Conservation (phyloP, 1,284 basidiomycete genomes). For the Boletus calvinii region DNA sequence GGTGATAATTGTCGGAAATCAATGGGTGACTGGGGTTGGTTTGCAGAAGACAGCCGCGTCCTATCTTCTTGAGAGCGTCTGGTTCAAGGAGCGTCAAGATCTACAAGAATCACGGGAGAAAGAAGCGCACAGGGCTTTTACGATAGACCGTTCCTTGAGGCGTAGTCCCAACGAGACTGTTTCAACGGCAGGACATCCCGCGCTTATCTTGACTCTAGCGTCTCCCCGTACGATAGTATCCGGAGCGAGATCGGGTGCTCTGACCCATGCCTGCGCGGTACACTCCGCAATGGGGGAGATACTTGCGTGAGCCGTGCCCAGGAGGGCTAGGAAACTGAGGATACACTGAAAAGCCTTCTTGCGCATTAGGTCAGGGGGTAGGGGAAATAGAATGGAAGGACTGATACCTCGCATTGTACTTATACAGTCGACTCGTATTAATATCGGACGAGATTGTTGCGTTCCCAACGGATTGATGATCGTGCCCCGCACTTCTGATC, state of each 20-base stretch:
- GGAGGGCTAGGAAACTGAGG: constrained; percentile 6
- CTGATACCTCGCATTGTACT: not conserved
- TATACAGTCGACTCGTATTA: not conserved
- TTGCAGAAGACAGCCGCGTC: not conserved
- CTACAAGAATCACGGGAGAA: too few relatives aligned
- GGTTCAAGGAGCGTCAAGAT: not conserved
- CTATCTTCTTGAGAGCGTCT: constrained; percentile 2
- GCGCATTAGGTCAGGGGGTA: not conserved
- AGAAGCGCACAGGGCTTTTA: constrained; percentile 12
- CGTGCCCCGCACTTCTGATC: not conserved
- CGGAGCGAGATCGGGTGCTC: constrained; percentile 24
- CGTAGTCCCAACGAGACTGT: constrained; percentile 17
- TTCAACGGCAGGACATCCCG: constrained; percentile 17
- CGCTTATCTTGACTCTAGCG: constrained; percentile 20
- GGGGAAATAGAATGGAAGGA: not conserved
- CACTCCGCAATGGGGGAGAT: constrained; percentile 1
- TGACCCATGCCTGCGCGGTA: constrained; percentile 18
- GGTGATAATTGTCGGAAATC: not conserved
- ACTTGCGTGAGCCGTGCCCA: not conserved
- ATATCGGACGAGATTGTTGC: not conserved
- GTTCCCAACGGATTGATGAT: not conserved
- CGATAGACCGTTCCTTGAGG: constrained; percentile 26
- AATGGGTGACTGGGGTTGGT: fast-evolving
- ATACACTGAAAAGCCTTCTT: not conserved
- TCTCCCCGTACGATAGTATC: constrained; percentile 17